Conservation (phyloP, 1,284 basidiomycete species). For the Boletus holoroseus region DNA sequence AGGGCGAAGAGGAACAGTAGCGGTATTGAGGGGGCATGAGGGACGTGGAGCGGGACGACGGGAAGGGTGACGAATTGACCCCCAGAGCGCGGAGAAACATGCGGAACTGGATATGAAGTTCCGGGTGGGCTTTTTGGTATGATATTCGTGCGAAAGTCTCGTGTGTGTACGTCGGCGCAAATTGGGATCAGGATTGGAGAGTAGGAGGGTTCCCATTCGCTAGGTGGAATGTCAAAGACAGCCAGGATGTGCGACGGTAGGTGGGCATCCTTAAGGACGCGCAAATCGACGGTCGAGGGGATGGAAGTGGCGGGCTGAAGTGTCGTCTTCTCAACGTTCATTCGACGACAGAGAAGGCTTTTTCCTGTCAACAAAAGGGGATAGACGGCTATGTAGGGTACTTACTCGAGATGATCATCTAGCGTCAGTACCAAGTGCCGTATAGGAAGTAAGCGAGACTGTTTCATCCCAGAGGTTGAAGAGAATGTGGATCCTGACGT, state of each 20-base stretch:
- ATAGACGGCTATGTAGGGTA: not conserved
- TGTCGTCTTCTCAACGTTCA: slow-evolving; percentile 39
- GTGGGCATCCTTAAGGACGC: slow-evolving; percentile 37
- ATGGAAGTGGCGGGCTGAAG: slow-evolving; percentile 29
- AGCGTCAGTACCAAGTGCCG: slow-evolving; percentile 16
- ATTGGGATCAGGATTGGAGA: slow-evolving; percentile 46
- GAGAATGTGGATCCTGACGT: slow-evolving; percentile 15
- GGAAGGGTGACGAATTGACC: slow-evolving; percentile 29
- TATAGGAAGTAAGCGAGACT: slow-evolving; percentile 26
- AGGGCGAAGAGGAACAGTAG: slow-evolving; percentile 31
- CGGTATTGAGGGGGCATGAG: slow-evolving; percentile 33
- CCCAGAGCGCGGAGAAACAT: slow-evolving; percentile 9
- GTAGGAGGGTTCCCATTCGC: slow-evolving; percentile 32
- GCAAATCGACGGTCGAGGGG: slow-evolving; percentile 40
- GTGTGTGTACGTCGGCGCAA: slow-evolving; percentile 37
- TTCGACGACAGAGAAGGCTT: slow-evolving; percentile 46
- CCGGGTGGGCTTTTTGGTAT: slow-evolving; percentile 32
- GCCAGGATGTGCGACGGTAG: slow-evolving; percentile 50
- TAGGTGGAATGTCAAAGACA: slow-evolving; percentile 33
- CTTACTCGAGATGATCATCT: slow-evolving; percentile 42
- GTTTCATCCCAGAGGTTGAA: slow-evolving; percentile 21
- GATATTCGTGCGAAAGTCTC: slow-evolving; percentile 40
- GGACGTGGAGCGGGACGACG: slow-evolving; percentile 31
- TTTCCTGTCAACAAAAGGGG: slow-evolving; percentile 9
- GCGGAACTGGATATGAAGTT: slow-evolving; percentile 33